Evolutionary conservation across 2,329 filamentous ascomycete species (phyloP).

Genomic region (Daldinia sp.): DNA sequence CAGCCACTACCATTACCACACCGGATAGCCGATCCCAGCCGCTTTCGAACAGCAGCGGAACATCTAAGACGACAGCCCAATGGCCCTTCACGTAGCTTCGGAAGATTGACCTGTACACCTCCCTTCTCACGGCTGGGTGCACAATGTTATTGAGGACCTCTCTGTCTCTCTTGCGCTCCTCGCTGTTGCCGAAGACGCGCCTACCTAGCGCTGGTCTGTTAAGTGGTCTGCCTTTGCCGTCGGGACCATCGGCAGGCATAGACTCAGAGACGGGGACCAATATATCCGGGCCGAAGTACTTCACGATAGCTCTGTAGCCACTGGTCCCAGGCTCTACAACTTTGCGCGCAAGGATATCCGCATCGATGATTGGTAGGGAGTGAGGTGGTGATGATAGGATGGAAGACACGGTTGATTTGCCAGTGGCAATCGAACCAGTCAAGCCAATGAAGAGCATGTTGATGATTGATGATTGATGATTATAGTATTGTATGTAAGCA

Average conservation of each 20-base stretch:
- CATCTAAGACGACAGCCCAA: constrained; percentile 93
- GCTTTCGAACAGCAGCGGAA: constrained; percentile 91
- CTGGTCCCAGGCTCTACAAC: constrained; percentile 93
- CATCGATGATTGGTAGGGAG: constrained; percentile 90
- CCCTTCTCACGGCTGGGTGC: constrained; percentile 87
- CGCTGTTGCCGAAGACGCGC: constrained; percentile 84
- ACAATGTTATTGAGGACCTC: constrained; percentile 88
- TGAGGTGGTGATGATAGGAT: constrained; percentile 85
- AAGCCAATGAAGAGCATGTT: constrained; percentile 95
- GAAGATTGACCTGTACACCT: constrained; percentile 83
- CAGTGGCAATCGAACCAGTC: constrained; percentile 96
- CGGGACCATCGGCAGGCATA: constrained; percentile 66
- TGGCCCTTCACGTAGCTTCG: constrained; percentile 77
- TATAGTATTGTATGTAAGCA: not conserved
- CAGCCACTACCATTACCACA: constrained; percentile 86
- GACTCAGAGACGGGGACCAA: constrained; percentile 70
- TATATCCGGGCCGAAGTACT: constrained; percentile 85
- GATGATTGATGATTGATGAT: constrained; percentile 19
- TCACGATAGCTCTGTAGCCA: constrained; percentile 85
- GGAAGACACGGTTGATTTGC: constrained; percentile 94
- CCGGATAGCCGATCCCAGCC: constrained; percentile 88
- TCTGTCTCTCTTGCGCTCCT: constrained; percentile 77
- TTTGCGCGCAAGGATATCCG: constrained; percentile 89
- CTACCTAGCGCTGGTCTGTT: constrained; percentile 88
- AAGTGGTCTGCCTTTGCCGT: constrained; percentile 77